Evolutionary conservation across 2,329 filamentous ascomycete genomes (phyloP).

Genomic region (Lasiodiplodia sp.): DNA sequence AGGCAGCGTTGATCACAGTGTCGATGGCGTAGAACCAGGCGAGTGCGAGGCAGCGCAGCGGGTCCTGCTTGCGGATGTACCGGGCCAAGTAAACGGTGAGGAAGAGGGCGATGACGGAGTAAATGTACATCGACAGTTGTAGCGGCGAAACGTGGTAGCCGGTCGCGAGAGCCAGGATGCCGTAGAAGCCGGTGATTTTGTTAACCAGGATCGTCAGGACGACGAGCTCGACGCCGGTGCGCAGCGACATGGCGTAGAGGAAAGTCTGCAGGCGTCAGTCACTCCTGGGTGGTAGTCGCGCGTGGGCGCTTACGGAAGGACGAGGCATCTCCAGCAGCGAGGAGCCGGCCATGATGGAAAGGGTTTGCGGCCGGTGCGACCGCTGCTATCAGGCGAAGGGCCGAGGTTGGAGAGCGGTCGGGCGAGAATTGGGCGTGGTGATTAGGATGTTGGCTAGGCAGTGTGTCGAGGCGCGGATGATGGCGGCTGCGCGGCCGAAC

Average conservation of each 20-base stretch:
- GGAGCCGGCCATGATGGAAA: slow-evolving; percentile 31
- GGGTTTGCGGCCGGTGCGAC: slow-evolving; percentile 2
- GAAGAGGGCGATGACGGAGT: slow-evolving; percentile 76
- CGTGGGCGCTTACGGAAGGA: slow-evolving; percentile 43
- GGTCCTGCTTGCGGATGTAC: slow-evolving; percentile 79
- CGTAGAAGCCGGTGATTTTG: slow-evolving; percentile 90
- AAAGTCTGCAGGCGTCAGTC: slow-evolving; percentile 68
- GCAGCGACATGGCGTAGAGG: slow-evolving; percentile 83
- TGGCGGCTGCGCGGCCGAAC: slow-evolving; percentile 23
- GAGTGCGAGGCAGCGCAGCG: slow-evolving; percentile 79
- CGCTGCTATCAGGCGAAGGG: background rate
- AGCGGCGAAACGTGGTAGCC: slow-evolving; percentile 82
- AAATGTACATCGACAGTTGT: slow-evolving; percentile 91
- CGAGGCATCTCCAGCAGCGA: slow-evolving; percentile 45
- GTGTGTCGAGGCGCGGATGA: slow-evolving; percentile 24
- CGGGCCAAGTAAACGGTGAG: slow-evolving; percentile 75
- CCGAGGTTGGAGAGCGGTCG: background rate
- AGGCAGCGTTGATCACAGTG: slow-evolving; percentile 79
- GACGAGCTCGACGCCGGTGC: slow-evolving; percentile 85
- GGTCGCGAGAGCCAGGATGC: slow-evolving; percentile 85
- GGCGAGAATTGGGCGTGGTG: slow-evolving; percentile 12
- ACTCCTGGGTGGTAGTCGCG: slow-evolving; percentile 30
- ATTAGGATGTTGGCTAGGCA: background rate
- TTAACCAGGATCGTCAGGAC: slow-evolving; percentile 85
- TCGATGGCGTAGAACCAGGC: slow-evolving; percentile 88